Evolutionary conservation across 2,329 filamentous ascomycete genomes (phyloP).

Genomic region (Talaromyces marneffei): DNA sequence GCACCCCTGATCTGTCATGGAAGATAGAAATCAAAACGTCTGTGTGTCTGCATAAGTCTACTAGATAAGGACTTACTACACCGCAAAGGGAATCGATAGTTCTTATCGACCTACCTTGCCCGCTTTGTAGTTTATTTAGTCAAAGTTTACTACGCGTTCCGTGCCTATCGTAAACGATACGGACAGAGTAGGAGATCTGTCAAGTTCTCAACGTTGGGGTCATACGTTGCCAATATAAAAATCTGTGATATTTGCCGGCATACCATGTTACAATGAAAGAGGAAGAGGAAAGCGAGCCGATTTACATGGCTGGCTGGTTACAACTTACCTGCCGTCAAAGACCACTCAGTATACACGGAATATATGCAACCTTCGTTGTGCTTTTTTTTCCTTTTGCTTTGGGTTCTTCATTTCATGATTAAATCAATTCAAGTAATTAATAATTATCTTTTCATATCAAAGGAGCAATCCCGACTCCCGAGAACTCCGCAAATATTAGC

Average conservation of each 20-base stretch:
- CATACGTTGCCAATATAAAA: background rate
- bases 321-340: background rate
- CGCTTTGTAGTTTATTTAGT: background rate
- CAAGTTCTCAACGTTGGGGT: background rate
- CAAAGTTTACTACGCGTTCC: background rate
- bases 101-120: background rate
- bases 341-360: background rate
- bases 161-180: background rate
- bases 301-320: background rate
- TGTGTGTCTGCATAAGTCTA: conserved; percentile 7
- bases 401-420: background rate
- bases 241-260: background rate
- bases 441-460: background rate
- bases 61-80: background rate
- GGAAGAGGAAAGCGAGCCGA: conserved; percentile 4
- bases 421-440: background rate
- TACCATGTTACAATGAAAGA: background rate
- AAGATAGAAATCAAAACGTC: background rate
- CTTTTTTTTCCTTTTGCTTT: too few relatives aligned
- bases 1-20: conserved; percentile 1
- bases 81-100: background rate
- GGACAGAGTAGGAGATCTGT: background rate
- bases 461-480: background rate
- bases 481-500: background rate
- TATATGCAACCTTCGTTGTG: background rate